Evolutionary conservation across 352 stramenopile genomes (phyloP), one percentile per base, ranked within the genome.

Genomic region (Elongisporangium prolatum): DNA sequence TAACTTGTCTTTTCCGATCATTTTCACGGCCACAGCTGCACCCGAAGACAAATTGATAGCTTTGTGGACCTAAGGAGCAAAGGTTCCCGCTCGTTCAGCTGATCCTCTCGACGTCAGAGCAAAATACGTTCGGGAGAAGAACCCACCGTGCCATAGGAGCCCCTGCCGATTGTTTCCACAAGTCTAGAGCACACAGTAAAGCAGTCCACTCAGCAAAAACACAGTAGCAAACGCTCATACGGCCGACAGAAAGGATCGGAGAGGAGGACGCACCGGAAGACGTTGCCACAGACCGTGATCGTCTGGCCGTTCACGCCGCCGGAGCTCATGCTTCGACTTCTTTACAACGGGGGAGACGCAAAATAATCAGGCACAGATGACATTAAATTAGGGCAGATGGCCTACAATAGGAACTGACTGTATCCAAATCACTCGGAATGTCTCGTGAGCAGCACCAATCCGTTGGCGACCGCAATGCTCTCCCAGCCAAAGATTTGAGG

Each of bases 81-180:
- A 54, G 50, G 21, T 18, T 17, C 37, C 48, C 8, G 54, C 25
- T 60, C 52, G 47, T 50, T 44, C 17, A 54, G 1, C 10, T 54
- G 1, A 0, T 9, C 34, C 0, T 21, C 25, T 22, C 13, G 28
- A 37, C 11, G 44, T 17, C 14, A 20, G 40, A 21, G 38, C 9
- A 56, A 24, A 28, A 53, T 28, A 37, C 21, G n/a, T 5, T 17
- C 10, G 34, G 17, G 21, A 8, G 1, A 21, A 20, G 57, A 24
- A 49, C 72, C 40, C 75, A 90, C 83, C 14, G 83, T 93, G 64
- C 83, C 83, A 64, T 93, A 93, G n/a, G 83, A 91, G 21, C 83
- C 83, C 25, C 80, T 69, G 17, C 83, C 83, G 59, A 93, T 91
- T 25, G 77, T 90, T 54, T 93, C 83, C 7, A 90, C 83, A 11